A percentile compares a stretch with the other conserved stretches of the same genome.
Conservation (phyloP, 2,329 filamentous ascomycete species). For the Parafenestella ontariensis region DNA sequence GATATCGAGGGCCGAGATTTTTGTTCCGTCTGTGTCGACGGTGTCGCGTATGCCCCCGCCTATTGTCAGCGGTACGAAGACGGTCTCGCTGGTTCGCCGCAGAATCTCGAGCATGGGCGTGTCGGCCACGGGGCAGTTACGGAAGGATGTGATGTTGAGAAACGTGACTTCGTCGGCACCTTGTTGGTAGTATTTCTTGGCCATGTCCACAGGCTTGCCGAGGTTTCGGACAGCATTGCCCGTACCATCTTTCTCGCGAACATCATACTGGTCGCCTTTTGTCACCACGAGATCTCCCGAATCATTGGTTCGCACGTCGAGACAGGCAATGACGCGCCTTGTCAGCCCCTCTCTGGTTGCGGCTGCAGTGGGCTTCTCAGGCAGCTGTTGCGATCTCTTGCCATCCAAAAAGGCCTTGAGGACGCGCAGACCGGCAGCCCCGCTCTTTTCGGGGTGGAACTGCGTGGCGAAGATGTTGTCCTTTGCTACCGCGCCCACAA, state of each 20-base stretch:
- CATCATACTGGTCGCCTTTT: slow-evolving; percentile 98
- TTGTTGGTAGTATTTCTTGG: slow-evolving; percentile 91
- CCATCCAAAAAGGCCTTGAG: slow-evolving; percentile 87
- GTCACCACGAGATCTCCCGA: slow-evolving; percentile 94
- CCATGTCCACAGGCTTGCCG: slow-evolving; percentile 96
- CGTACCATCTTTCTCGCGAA: slow-evolving; percentile 79
- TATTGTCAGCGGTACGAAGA: slow-evolving; percentile 95
- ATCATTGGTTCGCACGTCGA: slow-evolving; percentile 95
- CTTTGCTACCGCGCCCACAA: slow-evolving; percentile 87
- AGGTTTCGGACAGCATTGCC: slow-evolving; percentile 79
- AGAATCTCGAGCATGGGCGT: slow-evolving; percentile 96
- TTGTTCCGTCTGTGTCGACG: slow-evolving; percentile 83
- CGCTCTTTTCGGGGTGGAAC: slow-evolving; percentile 98
- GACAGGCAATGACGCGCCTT: slow-evolving; percentile 91
- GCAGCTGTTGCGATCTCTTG: slow-evolving; percentile 63
- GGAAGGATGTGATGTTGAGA: slow-evolving; percentile 97
- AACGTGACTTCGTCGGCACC: slow-evolving; percentile 97
- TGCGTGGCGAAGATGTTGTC: slow-evolving; percentile 90
- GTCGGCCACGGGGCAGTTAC: slow-evolving; percentile 91
- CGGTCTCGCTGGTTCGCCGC: slow-evolving; percentile 82
- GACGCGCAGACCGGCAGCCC: slow-evolving; percentile 83
- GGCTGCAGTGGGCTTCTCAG: slow-evolving; percentile 40
- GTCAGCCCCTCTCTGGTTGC: slow-evolving; percentile 73
- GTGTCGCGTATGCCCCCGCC: slow-evolving; percentile 96
- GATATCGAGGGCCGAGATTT: slow-evolving; percentile 88